A percentile compares a stretch with the other conserved stretches of the same genome.
These are phyloP conservation scores for Lotmaria passim DNA, from an alignment of 208 protist species.

Conservation along the genomic window DNA sequence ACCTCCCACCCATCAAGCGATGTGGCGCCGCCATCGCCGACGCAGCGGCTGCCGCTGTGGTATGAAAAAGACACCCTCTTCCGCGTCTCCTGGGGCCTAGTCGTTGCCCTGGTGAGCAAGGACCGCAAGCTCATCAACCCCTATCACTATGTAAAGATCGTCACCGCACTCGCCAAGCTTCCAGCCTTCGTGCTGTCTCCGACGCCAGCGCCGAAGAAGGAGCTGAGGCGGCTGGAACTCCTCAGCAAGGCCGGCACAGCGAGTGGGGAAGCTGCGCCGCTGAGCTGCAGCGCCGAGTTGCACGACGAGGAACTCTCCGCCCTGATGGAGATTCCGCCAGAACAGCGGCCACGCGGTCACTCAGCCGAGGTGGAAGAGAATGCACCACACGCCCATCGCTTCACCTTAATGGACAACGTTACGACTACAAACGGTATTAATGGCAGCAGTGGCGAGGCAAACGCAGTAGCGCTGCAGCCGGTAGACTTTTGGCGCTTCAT, in stretches of 20 bases:
- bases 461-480: slow-evolving; percentile 31
- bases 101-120: slow-evolving; percentile 43
- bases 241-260: neutral
- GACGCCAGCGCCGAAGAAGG: slow-evolving; percentile 19
- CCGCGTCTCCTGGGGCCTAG: slow-evolving; percentile 58
- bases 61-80: slow-evolving; percentile 49
- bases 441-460: neutral
- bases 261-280: neutral
- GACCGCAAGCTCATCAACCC: slow-evolving; percentile 68
- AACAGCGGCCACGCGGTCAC: neutral
- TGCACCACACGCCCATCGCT: too few species aligned
- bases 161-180: slow-evolving; percentile 56
- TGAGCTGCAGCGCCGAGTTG: too few species aligned
- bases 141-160: slow-evolving; percentile 83
- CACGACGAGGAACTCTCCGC: neutral
- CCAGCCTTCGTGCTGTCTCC: slow-evolving; percentile 55
- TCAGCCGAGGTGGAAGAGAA: neutral
- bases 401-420: too few species aligned
- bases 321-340: neutral
- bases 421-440: neutral
- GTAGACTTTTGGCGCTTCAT: slow-evolving; percentile 79
- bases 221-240: slow-evolving; percentile 2
- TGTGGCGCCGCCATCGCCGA: neutral
- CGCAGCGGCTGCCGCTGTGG: slow-evolving; percentile 17
- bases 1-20: neutral